Evolutionary conservation across 768 basidiomycete species (phyloP), one percentile per base, ranked within the genome.

Genomic region (Boletus vinaceobasis): DNA sequence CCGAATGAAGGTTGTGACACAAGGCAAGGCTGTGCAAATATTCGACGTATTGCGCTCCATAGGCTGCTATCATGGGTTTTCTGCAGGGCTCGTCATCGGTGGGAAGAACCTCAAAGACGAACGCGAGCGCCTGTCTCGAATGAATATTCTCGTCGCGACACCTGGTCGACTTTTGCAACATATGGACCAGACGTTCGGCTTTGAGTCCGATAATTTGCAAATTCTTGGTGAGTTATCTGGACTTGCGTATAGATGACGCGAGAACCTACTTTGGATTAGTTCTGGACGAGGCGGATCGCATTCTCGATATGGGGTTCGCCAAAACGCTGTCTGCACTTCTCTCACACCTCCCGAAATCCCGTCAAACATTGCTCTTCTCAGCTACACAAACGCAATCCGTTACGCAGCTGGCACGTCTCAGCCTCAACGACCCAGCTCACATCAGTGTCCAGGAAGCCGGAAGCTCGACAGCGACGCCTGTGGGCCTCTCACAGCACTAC

Each of bases 101-200:
- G 96, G 96, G 43, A 99, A 98, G 77, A 93, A 86, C 62, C 70
- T 98, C 46, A 94, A 93, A 67, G 94, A 96, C 57, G 96, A 99
- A 69, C 78, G 84, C 36, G 94, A 95, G 21, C 79, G 96, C 7
- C 71, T 99, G 40, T 79, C 87, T 10, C 80, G 91, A 39, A 98
- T 98, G 94, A 99, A 99, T 64, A 97, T 99, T 54, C 81, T 99
- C n/a, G 91, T 99, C 15, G 96, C 96, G 2, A 98, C 96, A 5
- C 96, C 96, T 5, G 96, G 96, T 26, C 81, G 96, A 43, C 76
- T 99, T 40, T 75, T 99, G 43, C 97, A 99, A 64, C 97, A 99
- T 70, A 90, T 99, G 88, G 97, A 98, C 68, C 94, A 98, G 71
- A 98, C 97, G 4, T 82, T 94, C 50, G 95, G 95, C 1, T 97